phyloP scores from a whole-genome alignment of 2,329 filamentous ascomycete species.

The Xylaria sp. region DNA sequence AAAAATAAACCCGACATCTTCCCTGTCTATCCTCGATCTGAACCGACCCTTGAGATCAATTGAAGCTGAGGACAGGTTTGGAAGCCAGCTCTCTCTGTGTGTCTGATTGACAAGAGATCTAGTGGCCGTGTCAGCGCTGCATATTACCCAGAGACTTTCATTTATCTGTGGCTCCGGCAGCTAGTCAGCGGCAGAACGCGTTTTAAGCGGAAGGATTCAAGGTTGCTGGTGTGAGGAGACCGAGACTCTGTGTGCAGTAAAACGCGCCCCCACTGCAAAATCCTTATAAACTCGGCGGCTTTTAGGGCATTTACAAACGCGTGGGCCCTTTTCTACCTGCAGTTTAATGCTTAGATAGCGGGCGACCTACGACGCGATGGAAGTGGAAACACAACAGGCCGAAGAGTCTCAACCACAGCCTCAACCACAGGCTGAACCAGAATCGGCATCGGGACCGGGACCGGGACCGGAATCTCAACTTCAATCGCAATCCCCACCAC shows the following conservation, averaged over 20 bases:
- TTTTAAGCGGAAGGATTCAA: no score
- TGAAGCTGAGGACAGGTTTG: no score
- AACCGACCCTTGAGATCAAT: no score
- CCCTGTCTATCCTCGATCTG: slow-evolving; percentile 5
- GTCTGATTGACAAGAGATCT: no score
- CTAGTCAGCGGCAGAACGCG: no score
- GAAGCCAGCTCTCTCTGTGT: no score
- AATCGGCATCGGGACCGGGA: neutral
- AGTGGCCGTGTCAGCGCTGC: no score
- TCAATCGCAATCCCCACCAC: neutral
- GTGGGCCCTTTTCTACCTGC: slow-evolving; percentile 5
- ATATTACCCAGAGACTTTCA: no score
- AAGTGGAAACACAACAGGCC: neutral
- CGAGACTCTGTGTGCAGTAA: neutral
- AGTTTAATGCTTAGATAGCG: slow-evolving; percentile 8
- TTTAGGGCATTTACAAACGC: neutral
- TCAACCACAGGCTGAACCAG: neutral
- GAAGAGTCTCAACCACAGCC: neutral
- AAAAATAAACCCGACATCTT: slow-evolving; percentile 16
- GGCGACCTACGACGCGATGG: slow-evolving; percentile 12
- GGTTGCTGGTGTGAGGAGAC: no score
- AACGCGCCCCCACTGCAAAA: slow-evolving; percentile 9
- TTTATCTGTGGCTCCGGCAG: no score
- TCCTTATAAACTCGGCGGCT: slow-evolving; percentile 1
- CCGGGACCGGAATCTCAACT: neutral